phyloP scores from a whole-genome alignment of 1,284 basidiomycete species.

The Fomitopsis schrenkii region DNA sequence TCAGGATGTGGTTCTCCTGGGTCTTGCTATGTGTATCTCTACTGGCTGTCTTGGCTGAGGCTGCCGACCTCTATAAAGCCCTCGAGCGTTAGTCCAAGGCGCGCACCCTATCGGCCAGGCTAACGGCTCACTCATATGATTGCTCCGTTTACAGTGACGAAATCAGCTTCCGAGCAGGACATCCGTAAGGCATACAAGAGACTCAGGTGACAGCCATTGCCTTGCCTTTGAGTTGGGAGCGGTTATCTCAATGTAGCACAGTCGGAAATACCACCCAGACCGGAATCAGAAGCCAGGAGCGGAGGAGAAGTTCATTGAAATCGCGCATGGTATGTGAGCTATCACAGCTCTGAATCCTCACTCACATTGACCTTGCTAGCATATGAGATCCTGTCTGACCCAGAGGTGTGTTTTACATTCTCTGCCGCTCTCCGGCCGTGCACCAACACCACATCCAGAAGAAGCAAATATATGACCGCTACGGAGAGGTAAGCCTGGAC shows the following conservation, averaged over 20 bases:
- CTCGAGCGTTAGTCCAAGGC: constrained; percentile 61
- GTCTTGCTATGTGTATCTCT: constrained; percentile 36
- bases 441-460: constrained; percentile 45
- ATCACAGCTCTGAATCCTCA: not conserved
- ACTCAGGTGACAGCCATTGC: constrained; percentile 49
- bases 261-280: constrained; percentile 71
- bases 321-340: constrained; percentile 69
- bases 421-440: not conserved
- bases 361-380: constrained; percentile 43
- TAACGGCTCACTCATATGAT: constrained; percentile 25
- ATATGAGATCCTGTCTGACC: constrained; percentile 89
- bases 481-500: constrained; percentile 66
- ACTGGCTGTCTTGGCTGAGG: constrained; percentile 44
- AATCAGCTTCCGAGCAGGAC: constrained; percentile 79
- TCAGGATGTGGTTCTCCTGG: constrained; percentile 7
- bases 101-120: constrained; percentile 23
- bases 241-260: not conserved
- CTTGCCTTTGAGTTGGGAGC: not conserved
- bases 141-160: constrained; percentile 51
- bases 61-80: constrained; percentile 72
- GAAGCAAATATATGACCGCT: constrained; percentile 87
- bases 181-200: constrained; percentile 91
- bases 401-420: constrained; percentile 45
- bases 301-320: constrained; percentile 84
- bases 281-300: constrained; percentile 86